Conservation (phyloP, 768 basidiomycete genomes). For the Kwoniella dejecticola region DNA sequence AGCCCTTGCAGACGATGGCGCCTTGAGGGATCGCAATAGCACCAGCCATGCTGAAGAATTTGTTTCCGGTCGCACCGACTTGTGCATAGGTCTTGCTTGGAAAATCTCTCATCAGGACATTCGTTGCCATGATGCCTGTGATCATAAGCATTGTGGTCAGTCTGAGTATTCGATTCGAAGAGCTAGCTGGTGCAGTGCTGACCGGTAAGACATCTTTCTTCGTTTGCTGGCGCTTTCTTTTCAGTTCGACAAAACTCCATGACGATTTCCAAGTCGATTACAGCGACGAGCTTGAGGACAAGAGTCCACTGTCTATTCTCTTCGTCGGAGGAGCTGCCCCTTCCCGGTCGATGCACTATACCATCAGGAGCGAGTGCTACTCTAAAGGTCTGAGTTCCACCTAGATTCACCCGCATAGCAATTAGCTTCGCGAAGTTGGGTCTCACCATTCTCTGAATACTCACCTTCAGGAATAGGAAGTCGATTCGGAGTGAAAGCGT, state of each 20-base stretch:
- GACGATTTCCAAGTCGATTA: constrained; percentile 45
- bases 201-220: constrained; percentile 47
- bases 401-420: too few species aligned
- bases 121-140: constrained; percentile 51
- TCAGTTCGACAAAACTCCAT: constrained; percentile 45
- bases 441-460: neutral
- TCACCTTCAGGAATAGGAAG: constrained; percentile 21
- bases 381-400: constrained; percentile 26
- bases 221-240: constrained; percentile 23
- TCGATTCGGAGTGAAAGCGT: constrained; percentile 46
- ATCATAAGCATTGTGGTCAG: neutral
- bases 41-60: constrained; percentile 50
- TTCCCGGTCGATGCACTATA: constrained; percentile 27
- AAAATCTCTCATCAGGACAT: constrained; percentile 53
- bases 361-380: constrained; percentile 38
- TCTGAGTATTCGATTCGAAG: neutral
- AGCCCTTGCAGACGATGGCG: constrained; percentile 53
- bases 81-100: constrained; percentile 45
- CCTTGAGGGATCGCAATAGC: constrained; percentile 49
- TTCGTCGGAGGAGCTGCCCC: constrained; percentile 38
- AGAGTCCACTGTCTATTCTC: constrained; percentile 47
- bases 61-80: constrained; percentile 51
- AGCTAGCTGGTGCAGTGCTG: too few species aligned
- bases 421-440: neutral
- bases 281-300: constrained; percentile 47